Conservation (phyloP, 2,329 filamentous ascomycete genomes). For the Colletotrichum sp. region DNA sequence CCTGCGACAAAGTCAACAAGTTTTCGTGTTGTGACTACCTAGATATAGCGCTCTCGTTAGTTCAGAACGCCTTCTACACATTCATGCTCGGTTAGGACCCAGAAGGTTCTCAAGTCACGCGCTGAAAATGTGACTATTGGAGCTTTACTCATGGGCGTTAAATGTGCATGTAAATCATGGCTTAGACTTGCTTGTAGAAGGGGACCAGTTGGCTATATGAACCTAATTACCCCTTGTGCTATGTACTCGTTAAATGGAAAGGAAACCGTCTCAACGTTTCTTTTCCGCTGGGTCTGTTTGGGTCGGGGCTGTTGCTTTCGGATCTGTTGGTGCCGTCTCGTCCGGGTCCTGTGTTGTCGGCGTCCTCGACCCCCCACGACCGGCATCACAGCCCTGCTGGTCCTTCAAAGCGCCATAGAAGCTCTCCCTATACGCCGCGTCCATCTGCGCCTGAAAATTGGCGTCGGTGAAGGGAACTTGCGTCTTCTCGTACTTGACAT, state of each 20-base stretch:
- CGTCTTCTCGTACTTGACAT: neutral
- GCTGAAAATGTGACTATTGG: accelerated
- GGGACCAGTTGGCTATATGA: neutral
- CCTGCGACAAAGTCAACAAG: too few species aligned
- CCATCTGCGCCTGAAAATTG: neutral
- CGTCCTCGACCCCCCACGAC: neutral
- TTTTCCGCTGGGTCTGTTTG: neutral
- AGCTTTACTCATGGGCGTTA: neutral
- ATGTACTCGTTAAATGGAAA: neutral
- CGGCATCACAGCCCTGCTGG: neutral
- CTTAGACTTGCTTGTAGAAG: too few species aligned
- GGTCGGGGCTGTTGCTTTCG: accelerated
- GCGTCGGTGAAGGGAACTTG: neutral
- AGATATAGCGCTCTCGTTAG: neutral
- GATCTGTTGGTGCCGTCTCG: neutral
- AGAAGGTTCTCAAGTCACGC: neutral
- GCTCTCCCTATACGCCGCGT: neutral
- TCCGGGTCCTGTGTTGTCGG: neutral
- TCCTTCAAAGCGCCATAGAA: neutral
- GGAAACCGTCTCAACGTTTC: neutral
- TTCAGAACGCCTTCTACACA: neutral
- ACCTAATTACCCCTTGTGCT: neutral
- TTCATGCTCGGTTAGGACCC: accelerated
- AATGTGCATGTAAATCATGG: too few species aligned
- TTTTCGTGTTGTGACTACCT: too few species aligned